phyloP scores from a whole-genome alignment of 2,329 filamentous ascomycete species.

The Cladosporium sp. region DNA sequence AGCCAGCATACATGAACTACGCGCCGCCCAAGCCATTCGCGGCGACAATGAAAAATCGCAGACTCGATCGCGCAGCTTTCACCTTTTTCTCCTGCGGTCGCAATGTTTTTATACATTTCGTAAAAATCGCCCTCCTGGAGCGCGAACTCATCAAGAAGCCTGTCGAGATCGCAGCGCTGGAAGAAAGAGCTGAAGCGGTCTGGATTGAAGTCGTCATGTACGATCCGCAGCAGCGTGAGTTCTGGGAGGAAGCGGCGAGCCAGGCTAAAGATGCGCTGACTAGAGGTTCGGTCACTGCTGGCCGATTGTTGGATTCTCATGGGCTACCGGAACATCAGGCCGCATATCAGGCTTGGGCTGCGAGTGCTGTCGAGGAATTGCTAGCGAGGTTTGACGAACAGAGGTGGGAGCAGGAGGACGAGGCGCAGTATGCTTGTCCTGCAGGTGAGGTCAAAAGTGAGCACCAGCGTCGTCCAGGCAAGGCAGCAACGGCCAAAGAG shows the following conservation, averaged over 20 bases:
- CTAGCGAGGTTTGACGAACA: neutral
- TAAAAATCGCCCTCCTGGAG: slow-evolving; percentile 10
- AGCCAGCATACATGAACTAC: neutral
- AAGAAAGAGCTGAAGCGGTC: slow-evolving; percentile 16
- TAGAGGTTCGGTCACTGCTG: slow-evolving; percentile 1
- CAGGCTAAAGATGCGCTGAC: slow-evolving; percentile 13
- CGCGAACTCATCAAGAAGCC: slow-evolving; percentile 3
- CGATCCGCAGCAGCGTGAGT: slow-evolving; percentile 9
- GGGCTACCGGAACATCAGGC: slow-evolving; percentile 14
- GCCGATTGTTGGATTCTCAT: slow-evolving; percentile 15
- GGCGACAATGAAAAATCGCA: slow-evolving; percentile 11
- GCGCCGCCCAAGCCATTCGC: slow-evolving; percentile 12
- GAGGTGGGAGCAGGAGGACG: neutral
- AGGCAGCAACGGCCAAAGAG: neutral
- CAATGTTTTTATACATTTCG: slow-evolving; percentile 19
- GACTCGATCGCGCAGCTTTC: slow-evolving; percentile 10
- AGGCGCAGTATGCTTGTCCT: too few species aligned
- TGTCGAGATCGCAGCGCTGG: slow-evolving; percentile 2
- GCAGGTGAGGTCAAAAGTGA: neutral
- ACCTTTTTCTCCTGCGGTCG: slow-evolving; percentile 16
- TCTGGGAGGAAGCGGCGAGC: slow-evolving; percentile 18
- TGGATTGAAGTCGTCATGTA: slow-evolving; percentile 12
- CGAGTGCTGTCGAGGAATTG: slow-evolving; percentile 18
- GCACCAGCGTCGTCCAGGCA: neutral
- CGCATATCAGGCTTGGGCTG: slow-evolving; percentile 15